Base-by-base conservation (phyloP, 192 early-diverging fungal species). In the Gigaspora rosea region DNA sequence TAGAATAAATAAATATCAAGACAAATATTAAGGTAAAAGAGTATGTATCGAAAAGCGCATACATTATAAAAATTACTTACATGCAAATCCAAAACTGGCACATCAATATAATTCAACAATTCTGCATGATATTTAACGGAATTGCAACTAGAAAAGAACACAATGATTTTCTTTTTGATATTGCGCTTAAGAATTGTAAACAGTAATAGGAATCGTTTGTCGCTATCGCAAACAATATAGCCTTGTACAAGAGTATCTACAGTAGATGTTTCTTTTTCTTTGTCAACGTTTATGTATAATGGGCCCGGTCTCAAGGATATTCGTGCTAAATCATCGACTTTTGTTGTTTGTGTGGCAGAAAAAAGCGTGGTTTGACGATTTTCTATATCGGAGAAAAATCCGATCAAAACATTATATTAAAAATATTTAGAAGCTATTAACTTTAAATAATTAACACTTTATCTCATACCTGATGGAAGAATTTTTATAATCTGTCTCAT, bases 121-220 rank as follows among this genome's bases (percentile, higher is more conserved):
- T 98, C 97, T 20, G 95, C 91, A 82, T 98, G 94, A 86, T 95
- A 99, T 83, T 98, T 97, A 70, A 99, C 98, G 49, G 94, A 93
- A 80, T 98, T 96, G 84, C 98, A 99, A 51, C 90, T 92, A 7
- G 96, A 98, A 80, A 99, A 94, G 83, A 99, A 99, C 47, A 99
- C 97, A 80, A 99, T 99, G 36, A 97, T 89, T 83, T 95, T 95
- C 86, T 98, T 98, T 85, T 97, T 96, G 71, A 95, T 87, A 84
- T 99, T 98, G 80, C 94, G 94, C 73, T 94, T 93, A 78, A 99
- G 87, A 86, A 99, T 98, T n/a, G 95, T 98, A 82, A 98, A 99
- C 57, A 99, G 86, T 48, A 99, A 90, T 82, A 98, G 81, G 87
- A 99, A 99, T 36, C 98, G 91, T 78, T 91, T 88, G 81, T 98